These are phyloP conservation scores for Rhododendron simsii DNA, from an alignment of 148 eudicot species.

Conservation along the genomic window DNA sequence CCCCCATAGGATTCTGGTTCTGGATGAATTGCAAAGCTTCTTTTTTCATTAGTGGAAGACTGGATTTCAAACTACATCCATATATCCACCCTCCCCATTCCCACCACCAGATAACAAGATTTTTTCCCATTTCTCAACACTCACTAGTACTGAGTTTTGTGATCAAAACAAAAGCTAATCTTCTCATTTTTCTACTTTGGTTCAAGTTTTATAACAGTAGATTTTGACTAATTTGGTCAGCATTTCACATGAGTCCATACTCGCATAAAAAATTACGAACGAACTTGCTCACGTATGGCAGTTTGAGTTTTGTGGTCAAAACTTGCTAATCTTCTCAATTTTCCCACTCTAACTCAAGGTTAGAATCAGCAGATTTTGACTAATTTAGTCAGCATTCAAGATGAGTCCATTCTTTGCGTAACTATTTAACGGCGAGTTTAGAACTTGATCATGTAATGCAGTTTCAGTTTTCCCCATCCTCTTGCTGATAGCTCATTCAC, in stretches of 20 bases:
- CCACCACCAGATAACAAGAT: slow-evolving; percentile 29
- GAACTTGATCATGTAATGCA: background rate
- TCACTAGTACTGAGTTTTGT: background rate
- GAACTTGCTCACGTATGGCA: background rate
- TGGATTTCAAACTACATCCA: slow-evolving; percentile 39
- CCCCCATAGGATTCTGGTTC: slow-evolving; percentile 44
- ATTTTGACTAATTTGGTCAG: slow-evolving; percentile 4
- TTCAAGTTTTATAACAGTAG: slow-evolving; percentile 9
- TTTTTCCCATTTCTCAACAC: background rate
- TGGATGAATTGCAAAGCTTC: slow-evolving; percentile 33
- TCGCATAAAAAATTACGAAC: background rate
- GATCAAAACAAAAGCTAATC: slow-evolving; percentile 6
- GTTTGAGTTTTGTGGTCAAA: slow-evolving; percentile 1
- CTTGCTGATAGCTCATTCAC: slow-evolving; percentile 21
- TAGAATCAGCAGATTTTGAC: slow-evolving; percentile 8
- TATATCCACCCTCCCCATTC: slow-evolving; percentile 27
- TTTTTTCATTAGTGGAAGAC: slow-evolving; percentile 42
- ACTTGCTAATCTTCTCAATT: background rate
- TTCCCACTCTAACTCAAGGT: slow-evolving; percentile 1
- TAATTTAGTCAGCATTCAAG: background rate
- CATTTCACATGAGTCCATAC: background rate
- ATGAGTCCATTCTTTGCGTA: background rate
- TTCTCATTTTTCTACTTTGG: background rate
- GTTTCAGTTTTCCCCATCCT: slow-evolving; percentile 4
- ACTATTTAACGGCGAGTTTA: background rate